Percentiles rank a stretch among this genome's conserved stretches.
phyloP scores from a whole-genome alignment of 1,284 basidiomycete genomes.

The Pholiota adiposa region DNA sequence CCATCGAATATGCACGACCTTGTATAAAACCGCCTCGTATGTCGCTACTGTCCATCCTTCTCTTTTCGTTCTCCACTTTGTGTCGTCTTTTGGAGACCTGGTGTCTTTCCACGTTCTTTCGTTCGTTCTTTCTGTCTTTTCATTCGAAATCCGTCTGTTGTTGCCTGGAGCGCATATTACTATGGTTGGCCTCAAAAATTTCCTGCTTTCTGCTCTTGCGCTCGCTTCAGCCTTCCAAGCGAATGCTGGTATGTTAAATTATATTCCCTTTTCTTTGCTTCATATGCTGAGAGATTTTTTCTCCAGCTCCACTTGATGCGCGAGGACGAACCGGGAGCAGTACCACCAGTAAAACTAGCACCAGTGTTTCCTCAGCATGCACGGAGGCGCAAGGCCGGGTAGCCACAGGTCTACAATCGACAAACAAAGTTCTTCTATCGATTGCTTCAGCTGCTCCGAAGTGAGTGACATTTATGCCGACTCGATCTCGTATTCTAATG shows the following conservation, averaged over 20 bases:
- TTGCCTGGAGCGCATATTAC: background rate
- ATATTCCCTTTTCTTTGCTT: background rate
- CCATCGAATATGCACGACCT: background rate
- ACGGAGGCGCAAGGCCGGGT: slow-evolving; percentile 38
- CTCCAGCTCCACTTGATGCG: slow-evolving; percentile 11
- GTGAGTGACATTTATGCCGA: slow-evolving; percentile 9
- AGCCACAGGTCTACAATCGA: slow-evolving; percentile 31
- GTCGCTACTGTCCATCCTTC: background rate
- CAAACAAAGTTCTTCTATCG: slow-evolving; percentile 33
- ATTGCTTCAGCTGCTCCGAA: slow-evolving; percentile 21
- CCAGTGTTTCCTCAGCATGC: slow-evolving; percentile 22
- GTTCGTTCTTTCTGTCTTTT: slow-evolving; percentile 11
- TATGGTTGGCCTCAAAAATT: slow-evolving; percentile 26
- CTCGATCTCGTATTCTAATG: background rate
- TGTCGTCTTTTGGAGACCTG: slow-evolving; percentile 22
- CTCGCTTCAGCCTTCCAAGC: slow-evolving; percentile 20
- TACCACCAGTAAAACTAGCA: background rate
- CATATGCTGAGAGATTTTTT: background rate
- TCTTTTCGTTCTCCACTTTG: background rate
- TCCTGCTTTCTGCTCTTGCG: slow-evolving; percentile 25
- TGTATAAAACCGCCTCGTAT: background rate
- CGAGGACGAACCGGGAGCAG: background rate
- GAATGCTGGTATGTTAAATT: slow-evolving; percentile 24
- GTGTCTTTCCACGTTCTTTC: slow-evolving; percentile 23
- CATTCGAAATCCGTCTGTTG: background rate